Evolutionary conservation across 2,329 filamentous ascomycete genomes (phyloP), one percentile per base, ranked within the genome.

Genomic region (Alternaria angustiovoidea): DNA sequence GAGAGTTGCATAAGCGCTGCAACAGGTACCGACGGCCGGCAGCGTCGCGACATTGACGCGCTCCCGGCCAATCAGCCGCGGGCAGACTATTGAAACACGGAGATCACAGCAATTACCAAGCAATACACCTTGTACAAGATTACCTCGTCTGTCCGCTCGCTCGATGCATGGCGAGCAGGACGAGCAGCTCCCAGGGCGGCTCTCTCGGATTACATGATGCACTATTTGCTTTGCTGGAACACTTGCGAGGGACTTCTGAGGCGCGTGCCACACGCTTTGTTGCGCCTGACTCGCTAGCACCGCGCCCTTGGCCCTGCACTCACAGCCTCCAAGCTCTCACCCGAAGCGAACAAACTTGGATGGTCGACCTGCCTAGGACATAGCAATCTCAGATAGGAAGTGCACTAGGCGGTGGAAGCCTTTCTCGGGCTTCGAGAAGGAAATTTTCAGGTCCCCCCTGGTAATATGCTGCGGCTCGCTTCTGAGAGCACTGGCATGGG

Each of bases 261-360:
- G 46, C 59, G 61, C 51, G 43, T 54, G 53, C 53, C 57, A 38
- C 53, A 62, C 34, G 38, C 57, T 61, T 58, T 61, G 64, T 58
- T 56, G 56, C 44, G 34, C 49, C 65, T 69, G 68, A 71, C 67
- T 71, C 68, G 67, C 36, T 57, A 54, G 51, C 42, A 53, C 30
- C n/a, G 48, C 20, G 51, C 54, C 18, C 60, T 41, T 57, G 55
- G 53, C 52, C 62, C 56, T 57, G 55, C 46, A 41, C 56, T 49
- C 20, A 16, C 46, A 24, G 46, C 46, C 46, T 36, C 22, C 32
- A 14, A 49, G 30, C 32, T 36, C 46, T n/a, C 59, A 60, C 59
- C 32, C 59, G 56, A n/a, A 43, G 44, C 30, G 51, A 39, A 44
- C 32, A 44, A 46, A 18, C 30, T 36, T 41, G 30, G 16, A 28